phyloP scores from a whole-genome alignment of 306 rosid genomes.

The Chamaecrista fasciculata region DNA sequence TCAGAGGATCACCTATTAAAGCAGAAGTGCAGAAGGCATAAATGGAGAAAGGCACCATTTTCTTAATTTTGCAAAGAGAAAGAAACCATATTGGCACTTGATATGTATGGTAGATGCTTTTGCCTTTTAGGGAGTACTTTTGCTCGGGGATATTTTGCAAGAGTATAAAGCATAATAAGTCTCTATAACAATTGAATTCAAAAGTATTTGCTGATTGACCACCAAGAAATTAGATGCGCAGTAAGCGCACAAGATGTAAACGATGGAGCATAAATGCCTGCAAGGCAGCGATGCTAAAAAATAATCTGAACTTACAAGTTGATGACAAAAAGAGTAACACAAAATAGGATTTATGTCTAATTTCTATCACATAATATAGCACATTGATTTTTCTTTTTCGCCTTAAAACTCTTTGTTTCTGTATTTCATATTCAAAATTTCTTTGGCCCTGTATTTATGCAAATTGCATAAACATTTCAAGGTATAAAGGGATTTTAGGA shows the following conservation, averaged over 20 bases:
- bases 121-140: not conserved
- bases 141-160: constrained; percentile 1
- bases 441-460: not conserved
- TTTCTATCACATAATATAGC: too few relatives aligned
- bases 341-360: not conserved
- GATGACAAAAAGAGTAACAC: not conserved
- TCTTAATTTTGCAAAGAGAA: constrained; percentile 25
- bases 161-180: not conserved
- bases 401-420: too few relatives aligned
- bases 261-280: not conserved
- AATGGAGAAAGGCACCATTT: constrained; percentile 22
- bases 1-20: constrained; percentile 58
- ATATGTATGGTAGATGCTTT: constrained; percentile 20
- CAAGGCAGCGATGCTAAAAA: not conserved
- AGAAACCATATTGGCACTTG: not conserved
- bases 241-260: not conserved
- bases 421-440: not conserved
- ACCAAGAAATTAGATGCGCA: not conserved
- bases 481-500: constrained; percentile 1
- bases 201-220: not conserved
- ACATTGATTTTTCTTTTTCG: too few relatives aligned
- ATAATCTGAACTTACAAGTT: not conserved
- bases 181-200: not conserved
- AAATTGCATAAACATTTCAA: constrained; percentile 1
- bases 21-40: constrained; percentile 30